These are phyloP conservation scores for Fonsecaea multimorphosa DNA, from an alignment of 2,329 filamentous ascomycete genomes.

Conservation along the genomic window DNA sequence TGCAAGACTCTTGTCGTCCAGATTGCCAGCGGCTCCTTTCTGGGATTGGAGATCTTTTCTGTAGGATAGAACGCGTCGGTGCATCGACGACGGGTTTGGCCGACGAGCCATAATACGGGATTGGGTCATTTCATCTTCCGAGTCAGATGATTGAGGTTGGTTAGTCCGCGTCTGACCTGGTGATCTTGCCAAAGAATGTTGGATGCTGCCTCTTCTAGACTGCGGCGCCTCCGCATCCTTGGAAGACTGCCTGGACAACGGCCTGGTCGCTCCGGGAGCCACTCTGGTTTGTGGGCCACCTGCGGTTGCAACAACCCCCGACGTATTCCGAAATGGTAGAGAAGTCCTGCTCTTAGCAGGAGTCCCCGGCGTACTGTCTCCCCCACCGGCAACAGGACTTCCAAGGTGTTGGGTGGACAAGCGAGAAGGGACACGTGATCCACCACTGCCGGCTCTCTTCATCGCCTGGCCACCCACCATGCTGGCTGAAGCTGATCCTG, in stretches of 20 bases:
- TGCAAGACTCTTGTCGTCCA: constrained; percentile 33
- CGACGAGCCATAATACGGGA: constrained; percentile 35
- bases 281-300: constrained; percentile 21
- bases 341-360: constrained; percentile 37
- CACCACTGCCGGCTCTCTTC: constrained; percentile 44
- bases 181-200: constrained; percentile 36
- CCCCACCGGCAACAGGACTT: constrained; percentile 29
- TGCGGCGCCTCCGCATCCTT: constrained; percentile 35
- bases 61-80: constrained; percentile 32
- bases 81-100: constrained; percentile 34
- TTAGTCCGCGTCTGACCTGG: constrained; percentile 31
- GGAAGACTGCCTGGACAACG: constrained; percentile 35
- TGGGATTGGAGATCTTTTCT: constrained; percentile 29
- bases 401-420: constrained; percentile 41
- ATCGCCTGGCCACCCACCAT: constrained; percentile 47
- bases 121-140: constrained; percentile 39
- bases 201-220: constrained; percentile 38
- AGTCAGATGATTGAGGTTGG: constrained; percentile 35
- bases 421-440: constrained; percentile 48
- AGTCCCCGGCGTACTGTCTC: constrained; percentile 35
- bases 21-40: constrained; percentile 10
- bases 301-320: constrained; percentile 12
- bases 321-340: constrained; percentile 32
- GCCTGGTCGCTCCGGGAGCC: constrained; percentile 30
- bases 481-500: constrained; percentile 52